phyloP scores from a whole-genome alignment of 306 rosid species.

The Pyrus bretschneideri region DNA sequence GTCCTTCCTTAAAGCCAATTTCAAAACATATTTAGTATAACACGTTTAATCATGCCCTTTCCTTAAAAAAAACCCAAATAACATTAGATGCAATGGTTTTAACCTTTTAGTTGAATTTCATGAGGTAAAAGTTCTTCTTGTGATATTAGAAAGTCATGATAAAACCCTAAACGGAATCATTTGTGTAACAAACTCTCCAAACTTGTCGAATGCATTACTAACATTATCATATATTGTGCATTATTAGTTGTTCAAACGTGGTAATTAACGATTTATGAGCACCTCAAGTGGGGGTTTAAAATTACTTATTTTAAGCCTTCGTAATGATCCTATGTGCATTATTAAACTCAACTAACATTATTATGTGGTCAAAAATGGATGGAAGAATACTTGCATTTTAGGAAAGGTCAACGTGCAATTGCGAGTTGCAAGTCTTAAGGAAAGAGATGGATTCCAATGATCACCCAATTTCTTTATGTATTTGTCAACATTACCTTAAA shows the following conservation, averaged over 20 bases:
- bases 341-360: slow-evolving; percentile 8
- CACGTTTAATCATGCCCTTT: neutral
- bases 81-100: too few relatives aligned
- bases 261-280: neutral
- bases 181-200: neutral
- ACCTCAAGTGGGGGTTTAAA: neutral
- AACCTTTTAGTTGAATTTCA: neutral
- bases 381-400: neutral
- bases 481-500: neutral
- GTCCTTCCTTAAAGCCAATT: neutral
- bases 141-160: neutral
- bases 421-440: neutral
- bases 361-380: neutral
- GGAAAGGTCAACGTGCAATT: neutral
- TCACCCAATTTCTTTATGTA: neutral
- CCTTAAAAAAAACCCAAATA: neutral
- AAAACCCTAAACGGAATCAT: neutral
- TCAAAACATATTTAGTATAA: neutral
- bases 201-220: too few relatives aligned
- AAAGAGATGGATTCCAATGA: neutral
- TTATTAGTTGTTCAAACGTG: neutral
- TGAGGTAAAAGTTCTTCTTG: neutral
- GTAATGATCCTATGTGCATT: neutral
- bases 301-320: neutral
- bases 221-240: neutral